Conservation (phyloP, 208 protist species). For the Acanthamoeba triangularis region DNA sequence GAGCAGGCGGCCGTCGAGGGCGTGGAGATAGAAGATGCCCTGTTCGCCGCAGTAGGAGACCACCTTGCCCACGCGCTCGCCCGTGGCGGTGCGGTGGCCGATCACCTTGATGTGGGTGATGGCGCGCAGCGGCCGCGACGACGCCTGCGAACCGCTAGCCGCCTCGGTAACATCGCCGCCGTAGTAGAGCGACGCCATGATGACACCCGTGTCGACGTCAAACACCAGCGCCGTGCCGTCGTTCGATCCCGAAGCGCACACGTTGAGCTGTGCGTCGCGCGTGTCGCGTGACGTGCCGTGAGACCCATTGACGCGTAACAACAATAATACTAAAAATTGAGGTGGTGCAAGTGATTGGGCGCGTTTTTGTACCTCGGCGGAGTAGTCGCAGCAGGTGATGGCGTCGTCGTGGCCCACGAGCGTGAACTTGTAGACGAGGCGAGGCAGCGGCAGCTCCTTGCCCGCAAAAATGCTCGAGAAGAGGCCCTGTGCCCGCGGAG, state of each 20-base stretch:
- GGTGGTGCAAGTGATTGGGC: too few relatives aligned
- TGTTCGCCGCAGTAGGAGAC: slow-evolving; percentile 66
- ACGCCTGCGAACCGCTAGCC: neutral
- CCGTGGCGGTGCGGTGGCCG: neutral
- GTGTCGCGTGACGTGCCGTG: neutral
- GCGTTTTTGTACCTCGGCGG: slow-evolving; percentile 16
- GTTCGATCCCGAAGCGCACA: slow-evolving; percentile 48
- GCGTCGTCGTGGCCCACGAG: slow-evolving; percentile 64
- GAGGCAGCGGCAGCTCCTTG: slow-evolving; percentile 12
- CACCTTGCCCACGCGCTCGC: slow-evolving; percentile 64
- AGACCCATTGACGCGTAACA: neutral
- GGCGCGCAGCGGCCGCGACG: neutral
- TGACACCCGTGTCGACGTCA: slow-evolving; percentile 17
- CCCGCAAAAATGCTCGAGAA: slow-evolving; percentile 69
- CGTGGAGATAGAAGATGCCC: slow-evolving; percentile 44
- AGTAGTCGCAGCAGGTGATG: slow-evolving; percentile 66
- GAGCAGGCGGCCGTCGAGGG: slow-evolving; percentile 50
- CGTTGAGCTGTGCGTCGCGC: neutral
- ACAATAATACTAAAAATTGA: too few relatives aligned
- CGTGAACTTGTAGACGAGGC: slow-evolving; percentile 69
- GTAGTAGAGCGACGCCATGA: slow-evolving; percentile 55
- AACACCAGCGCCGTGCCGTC: slow-evolving; percentile 62
- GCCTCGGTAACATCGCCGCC: neutral
- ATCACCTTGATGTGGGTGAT: slow-evolving; percentile 73
- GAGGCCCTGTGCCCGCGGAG: neutral